Evolutionary conservation across 306 rosid genomes (phyloP).

Genomic region (Prunus kanzakura): DNA sequence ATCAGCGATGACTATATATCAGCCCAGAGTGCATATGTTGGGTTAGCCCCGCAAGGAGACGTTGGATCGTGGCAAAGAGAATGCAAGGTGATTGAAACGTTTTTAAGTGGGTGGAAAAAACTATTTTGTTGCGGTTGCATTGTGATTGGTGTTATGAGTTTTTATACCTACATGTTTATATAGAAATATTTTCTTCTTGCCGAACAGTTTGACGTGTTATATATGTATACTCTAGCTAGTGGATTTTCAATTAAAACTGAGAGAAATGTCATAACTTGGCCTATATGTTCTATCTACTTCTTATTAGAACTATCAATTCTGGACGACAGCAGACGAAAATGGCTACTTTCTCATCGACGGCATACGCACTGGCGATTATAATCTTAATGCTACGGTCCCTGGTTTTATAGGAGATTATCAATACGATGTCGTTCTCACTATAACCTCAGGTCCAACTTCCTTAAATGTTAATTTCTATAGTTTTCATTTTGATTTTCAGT

Average conservation of each 20-base stretch:
- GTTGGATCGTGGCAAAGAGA: conserved; percentile 65
- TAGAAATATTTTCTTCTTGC: neutral
- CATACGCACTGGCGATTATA: conserved; percentile 50
- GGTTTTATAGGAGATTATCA: conserved; percentile 87
- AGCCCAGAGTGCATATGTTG: conserved; percentile 44
- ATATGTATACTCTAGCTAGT: too few relatives aligned
- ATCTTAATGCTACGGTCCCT: conserved; percentile 81
- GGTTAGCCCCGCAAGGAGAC: conserved; percentile 51
- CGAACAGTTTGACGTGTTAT: neutral
- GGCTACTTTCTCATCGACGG: conserved; percentile 61
- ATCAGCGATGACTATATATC: conserved; percentile 20
- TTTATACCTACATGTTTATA: too few relatives aligned
- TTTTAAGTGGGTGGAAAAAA: too few relatives aligned
- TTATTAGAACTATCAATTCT: conserved; percentile 74
- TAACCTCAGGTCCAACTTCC: conserved; percentile 49
- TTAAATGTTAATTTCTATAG: neutral
- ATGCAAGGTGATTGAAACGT: conserved; percentile 56
- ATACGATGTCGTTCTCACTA: conserved; percentile 41
- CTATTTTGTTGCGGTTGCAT: too few relatives aligned
- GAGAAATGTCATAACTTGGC: too few relatives aligned
- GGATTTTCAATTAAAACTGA: too few relatives aligned
- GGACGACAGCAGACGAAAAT: conserved; percentile 67
- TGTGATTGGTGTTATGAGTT: too few relatives aligned
- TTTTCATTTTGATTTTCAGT: neutral
- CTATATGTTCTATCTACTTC: neutral